phyloP scores from a whole-genome alignment of 768 basidiomycete genomes.

The Amanita polypyramis region DNA sequence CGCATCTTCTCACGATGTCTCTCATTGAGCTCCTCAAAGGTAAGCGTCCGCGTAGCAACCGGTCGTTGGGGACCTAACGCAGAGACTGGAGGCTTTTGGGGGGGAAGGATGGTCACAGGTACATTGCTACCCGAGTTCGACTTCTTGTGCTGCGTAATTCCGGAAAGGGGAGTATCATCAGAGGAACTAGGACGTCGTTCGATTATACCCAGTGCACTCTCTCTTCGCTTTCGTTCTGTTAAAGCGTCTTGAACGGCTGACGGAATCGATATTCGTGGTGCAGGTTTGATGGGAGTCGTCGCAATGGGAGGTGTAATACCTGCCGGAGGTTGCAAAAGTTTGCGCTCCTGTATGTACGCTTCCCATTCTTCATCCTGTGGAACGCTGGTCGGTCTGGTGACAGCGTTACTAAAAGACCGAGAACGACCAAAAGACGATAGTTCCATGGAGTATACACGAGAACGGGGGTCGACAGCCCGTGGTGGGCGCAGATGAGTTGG shows the following conservation, averaged over 20 bases:
- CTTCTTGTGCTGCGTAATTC: conserved; percentile 14
- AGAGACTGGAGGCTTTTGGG: conserved; percentile 28
- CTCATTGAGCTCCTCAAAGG: conserved; percentile 82
- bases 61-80: conserved; percentile 42
- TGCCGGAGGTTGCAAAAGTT: conserved; percentile 73
- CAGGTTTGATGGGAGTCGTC: conserved; percentile 34
- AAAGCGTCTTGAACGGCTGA: conserved; percentile 71
- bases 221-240: conserved; percentile 57
- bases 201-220: conserved; percentile 49
- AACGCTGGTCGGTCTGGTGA: conserved; percentile 61
- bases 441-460: conserved; percentile 67
- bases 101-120: conserved; percentile 38
- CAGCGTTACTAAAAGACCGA: conserved; percentile 37
- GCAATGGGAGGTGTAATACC: conserved; percentile 73
- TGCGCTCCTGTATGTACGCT: conserved; percentile 74
- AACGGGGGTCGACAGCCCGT: conserved; percentile 56
- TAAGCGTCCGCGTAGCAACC: conserved; percentile 45
- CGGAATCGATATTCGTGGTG: conserved; percentile 45
- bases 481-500: conserved; percentile 61
- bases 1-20: conserved; percentile 79
- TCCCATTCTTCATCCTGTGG: conserved; percentile 85
- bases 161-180: conserved; percentile 38
- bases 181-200: conserved; percentile 30
- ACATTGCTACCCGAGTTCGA: conserved; percentile 14
- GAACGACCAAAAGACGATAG: conserved; percentile 36